phyloP scores from a whole-genome alignment of 768 basidiomycete genomes.

The Russula abietina region DNA sequence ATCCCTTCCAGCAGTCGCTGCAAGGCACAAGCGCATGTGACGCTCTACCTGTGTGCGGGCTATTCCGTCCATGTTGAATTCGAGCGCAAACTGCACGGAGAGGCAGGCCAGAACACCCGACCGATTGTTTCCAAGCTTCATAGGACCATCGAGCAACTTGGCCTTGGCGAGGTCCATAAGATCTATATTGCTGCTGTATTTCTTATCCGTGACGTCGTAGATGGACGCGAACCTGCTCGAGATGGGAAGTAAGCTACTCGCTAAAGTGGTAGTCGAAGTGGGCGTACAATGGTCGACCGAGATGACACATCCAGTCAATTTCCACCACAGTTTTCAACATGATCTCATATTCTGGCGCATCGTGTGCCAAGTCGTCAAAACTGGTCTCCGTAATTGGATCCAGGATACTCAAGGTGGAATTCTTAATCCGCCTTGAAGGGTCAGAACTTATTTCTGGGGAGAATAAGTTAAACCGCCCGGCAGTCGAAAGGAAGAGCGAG shows the following conservation, averaged over 20 bases:
- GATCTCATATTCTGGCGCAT: no score
- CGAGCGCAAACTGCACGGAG: background rate
- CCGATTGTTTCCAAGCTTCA: background rate
- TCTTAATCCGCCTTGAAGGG: background rate
- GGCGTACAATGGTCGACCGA: no score
- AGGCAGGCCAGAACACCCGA: background rate
- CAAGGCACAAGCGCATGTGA: background rate
- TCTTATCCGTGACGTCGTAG: no score
- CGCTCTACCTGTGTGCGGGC: background rate
- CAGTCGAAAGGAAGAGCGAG: background rate
- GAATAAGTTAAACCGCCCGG: background rate
- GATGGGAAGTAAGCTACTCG: background rate
- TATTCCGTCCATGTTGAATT: background rate
- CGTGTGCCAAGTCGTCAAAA: no score
- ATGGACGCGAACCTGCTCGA: background rate
- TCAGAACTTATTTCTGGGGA: background rate
- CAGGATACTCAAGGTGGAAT: background rate
- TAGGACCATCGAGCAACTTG: background rate
- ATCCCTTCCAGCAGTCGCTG: background rate
- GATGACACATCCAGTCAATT: no score
- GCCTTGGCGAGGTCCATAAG: background rate
- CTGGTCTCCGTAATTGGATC: background rate
- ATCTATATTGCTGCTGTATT: no score
- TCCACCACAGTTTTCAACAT: no score
- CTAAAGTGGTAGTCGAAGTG: background rate